Evolutionary conservation across 2,329 filamentous ascomycete genomes (phyloP).

Genomic region (Ustilaginoidea virens): DNA sequence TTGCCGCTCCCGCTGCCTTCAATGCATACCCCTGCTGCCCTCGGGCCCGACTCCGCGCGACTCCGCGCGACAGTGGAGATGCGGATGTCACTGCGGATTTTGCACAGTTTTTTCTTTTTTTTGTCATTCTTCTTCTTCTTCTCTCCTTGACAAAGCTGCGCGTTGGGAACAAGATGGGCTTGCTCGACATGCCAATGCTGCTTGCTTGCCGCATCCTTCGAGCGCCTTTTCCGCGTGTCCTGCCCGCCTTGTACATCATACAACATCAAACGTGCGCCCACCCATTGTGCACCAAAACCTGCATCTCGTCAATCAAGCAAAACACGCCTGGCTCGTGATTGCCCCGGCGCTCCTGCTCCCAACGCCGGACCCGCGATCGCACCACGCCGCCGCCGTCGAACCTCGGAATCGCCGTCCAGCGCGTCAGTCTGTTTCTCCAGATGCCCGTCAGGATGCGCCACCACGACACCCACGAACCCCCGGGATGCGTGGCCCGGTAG

Average conservation of each 20-base stretch:
- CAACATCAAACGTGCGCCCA: slow-evolving; percentile 40
- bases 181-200: no score
- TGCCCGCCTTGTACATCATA: not conserved
- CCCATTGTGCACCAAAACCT: slow-evolving; percentile 39
- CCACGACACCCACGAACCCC: slow-evolving; percentile 28
- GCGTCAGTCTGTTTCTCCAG: slow-evolving; percentile 41
- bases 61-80: no score
- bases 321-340: slow-evolving; percentile 29
- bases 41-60: no score
- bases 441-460: slow-evolving; percentile 33
- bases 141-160: not conserved
- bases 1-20: no score
- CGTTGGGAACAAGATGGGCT: no score
- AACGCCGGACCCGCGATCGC: slow-evolving; percentile 20
- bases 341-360: slow-evolving; percentile 19
- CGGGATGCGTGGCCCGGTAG: slow-evolving; percentile 32
- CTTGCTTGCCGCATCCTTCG: no score
- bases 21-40: no score
- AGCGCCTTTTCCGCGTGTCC: no score
- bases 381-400: slow-evolving; percentile 20
- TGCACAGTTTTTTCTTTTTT: not conserved
- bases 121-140: not conserved
- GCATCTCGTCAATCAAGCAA: slow-evolving; percentile 46
- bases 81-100: no score
- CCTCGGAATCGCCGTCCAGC: slow-evolving; percentile 22